phyloP scores from a whole-genome alignment of 192 early-diverging fungal species.

The Backusella tarrabulga region DNA sequence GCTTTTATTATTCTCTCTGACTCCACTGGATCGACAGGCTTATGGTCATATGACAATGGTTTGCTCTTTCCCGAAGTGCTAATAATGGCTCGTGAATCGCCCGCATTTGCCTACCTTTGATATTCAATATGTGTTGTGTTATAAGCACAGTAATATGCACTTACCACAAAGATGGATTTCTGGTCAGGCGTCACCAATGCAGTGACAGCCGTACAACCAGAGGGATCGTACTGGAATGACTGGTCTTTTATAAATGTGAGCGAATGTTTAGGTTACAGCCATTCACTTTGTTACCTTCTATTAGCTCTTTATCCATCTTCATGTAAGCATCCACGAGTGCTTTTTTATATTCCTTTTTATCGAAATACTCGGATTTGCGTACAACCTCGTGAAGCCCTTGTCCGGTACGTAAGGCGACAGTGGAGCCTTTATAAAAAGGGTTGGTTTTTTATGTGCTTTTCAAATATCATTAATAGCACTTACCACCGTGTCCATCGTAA shows the following conservation, averaged over 20 bases:
- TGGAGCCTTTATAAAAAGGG: slow-evolving; percentile 46
- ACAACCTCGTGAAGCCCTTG: slow-evolving; percentile 76
- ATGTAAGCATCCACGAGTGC: slow-evolving; percentile 90
- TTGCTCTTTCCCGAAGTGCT: slow-evolving; percentile 72
- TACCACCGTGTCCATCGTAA: slow-evolving; percentile 97
- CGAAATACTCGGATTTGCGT: slow-evolving; percentile 61
- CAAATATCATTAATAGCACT: neutral
- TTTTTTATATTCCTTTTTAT: slow-evolving; percentile 59
- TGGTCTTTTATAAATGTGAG: slow-evolving; percentile 52
- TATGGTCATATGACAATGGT: slow-evolving; percentile 91
- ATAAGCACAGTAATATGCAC: neutral
- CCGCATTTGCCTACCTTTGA: slow-evolving; percentile 74
- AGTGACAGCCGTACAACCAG: slow-evolving; percentile 95
- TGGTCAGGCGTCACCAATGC: slow-evolving; percentile 80
- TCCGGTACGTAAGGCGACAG: slow-evolving; percentile 86
- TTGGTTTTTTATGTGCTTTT: neutral
- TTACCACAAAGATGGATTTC: slow-evolving; percentile 71
- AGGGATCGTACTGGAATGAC: slow-evolving; percentile 76
- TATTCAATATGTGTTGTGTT: neutral
- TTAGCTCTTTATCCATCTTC: slow-evolving; percentile 74
- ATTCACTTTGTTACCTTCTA: slow-evolving; percentile 54
- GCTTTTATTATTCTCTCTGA: slow-evolving; percentile 81
- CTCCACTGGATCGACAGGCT: slow-evolving; percentile 88
- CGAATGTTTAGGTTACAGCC: slow-evolving; percentile 46
- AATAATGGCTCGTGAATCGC: slow-evolving; percentile 93